Evolutionary conservation across 805 yeast genomes (phyloP).

Genomic region (Pichia nanzhaoensis): DNA sequence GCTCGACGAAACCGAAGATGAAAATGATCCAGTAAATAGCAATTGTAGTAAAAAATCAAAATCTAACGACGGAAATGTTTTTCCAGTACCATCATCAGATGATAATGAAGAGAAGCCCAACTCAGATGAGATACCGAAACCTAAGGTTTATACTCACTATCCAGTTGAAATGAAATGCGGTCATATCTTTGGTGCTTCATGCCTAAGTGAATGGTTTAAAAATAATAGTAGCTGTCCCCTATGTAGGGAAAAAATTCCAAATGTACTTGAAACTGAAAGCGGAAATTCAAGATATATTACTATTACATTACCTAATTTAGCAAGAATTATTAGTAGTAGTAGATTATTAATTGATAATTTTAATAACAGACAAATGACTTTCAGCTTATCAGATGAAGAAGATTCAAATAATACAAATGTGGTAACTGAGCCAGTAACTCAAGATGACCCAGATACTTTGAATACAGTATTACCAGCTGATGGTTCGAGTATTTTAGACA

Average conservation of each 20-base stretch:
- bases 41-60: conserved; percentile 8
- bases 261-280: conserved; percentile 18
- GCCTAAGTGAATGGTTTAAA: conserved; percentile 78
- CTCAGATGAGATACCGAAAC: conserved; percentile 5
- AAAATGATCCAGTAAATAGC: background rate
- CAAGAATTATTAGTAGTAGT: conserved; percentile 28
- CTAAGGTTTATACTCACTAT: conserved; percentile 43
- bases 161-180: conserved; percentile 78
- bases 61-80: conserved; percentile 6
- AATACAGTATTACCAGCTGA: background rate
- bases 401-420: background rate
- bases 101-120: conserved; percentile 3
- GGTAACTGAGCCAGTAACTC: background rate
- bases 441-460: background rate
- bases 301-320: conserved; percentile 32
- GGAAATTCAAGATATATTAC: conserved; percentile 21
- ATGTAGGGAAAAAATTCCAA: conserved; percentile 57
- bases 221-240: conserved; percentile 76
- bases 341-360: conserved; percentile 27
- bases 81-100: conserved; percentile 10
- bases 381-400: conserved; percentile 28
- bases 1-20: conserved; percentile 4
- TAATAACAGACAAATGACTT: conserved; percentile 26
- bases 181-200: conserved; percentile 81
- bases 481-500: background rate